Percentiles rank a stretch among this genome's conserved stretches.
Evolutionary conservation across 2,329 filamentous ascomycete genomes (phyloP).

Genomic region (Teratosphaeria gauchensis): DNA sequence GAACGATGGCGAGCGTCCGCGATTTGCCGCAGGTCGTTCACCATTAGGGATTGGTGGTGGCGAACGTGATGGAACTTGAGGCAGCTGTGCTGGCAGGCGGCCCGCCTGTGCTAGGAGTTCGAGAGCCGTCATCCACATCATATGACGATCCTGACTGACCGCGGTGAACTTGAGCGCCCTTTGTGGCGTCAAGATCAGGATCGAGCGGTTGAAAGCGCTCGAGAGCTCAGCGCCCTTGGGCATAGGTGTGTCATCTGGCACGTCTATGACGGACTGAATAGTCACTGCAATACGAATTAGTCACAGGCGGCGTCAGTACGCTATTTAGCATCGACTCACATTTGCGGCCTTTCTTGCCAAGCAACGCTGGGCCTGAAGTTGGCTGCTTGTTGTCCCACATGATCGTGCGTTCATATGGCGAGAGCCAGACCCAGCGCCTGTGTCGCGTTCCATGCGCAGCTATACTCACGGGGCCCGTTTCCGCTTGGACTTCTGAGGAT

Average conservation of each 20-base stretch:
- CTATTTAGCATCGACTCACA: constrained; percentile 50
- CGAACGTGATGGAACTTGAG: constrained; percentile 19
- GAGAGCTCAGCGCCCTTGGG: constrained; percentile 49
- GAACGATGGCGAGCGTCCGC: constrained; percentile 18
- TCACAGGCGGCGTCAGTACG: not conserved
- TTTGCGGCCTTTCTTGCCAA: constrained; percentile 93
- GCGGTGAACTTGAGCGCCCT: constrained; percentile 94
- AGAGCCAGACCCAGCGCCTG: constrained; percentile 97
- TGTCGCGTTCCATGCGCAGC: constrained; percentile 61
- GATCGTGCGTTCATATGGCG: constrained; percentile 88
- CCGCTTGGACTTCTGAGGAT: constrained; percentile 36
- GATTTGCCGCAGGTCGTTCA: constrained; percentile 25
- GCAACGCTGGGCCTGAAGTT: constrained; percentile 70
- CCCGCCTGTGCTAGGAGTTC: constrained; percentile 90
- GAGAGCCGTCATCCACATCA: constrained; percentile 86
- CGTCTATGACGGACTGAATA: constrained; percentile 93
- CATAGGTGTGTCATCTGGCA: constrained; percentile 82
- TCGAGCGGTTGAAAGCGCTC: constrained; percentile 73
- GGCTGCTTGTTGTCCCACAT: constrained; percentile 99
- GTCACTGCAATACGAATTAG: constrained; percentile 51
- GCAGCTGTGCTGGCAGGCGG: constrained; percentile 49
- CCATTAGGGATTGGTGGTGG: constrained; percentile 17
- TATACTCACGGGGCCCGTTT: constrained; percentile 57
- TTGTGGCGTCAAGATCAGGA: constrained; percentile 86
- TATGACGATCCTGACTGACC: constrained; percentile 71